A percentile compares a stretch with the other conserved stretches of the same genome.
Evolutionary conservation across 2,329 filamentous ascomycete species (phyloP).

Genomic region (Herpotrichia juniperi): DNA sequence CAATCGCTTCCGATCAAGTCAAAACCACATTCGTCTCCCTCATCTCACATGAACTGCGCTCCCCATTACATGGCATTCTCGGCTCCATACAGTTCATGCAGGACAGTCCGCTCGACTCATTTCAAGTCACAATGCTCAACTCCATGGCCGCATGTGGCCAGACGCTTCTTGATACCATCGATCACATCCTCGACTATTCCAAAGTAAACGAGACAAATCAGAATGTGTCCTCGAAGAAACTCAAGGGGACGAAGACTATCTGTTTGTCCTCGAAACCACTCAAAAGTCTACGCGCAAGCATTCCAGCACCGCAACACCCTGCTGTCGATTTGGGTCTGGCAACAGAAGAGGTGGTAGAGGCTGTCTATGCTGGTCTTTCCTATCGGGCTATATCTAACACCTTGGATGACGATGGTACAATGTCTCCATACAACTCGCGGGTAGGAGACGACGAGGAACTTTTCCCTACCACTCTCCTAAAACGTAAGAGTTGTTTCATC

Average conservation of each 20-base stretch:
- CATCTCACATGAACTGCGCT: conserved; percentile 57
- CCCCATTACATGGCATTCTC: conserved; percentile 66
- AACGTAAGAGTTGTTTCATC: conserved; percentile 30
- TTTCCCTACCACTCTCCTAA: background rate
- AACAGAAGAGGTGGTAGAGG: conserved; percentile 25
- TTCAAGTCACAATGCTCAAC: conserved; percentile 30
- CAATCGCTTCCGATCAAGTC: conserved; percentile 47
- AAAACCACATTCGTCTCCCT: conserved; percentile 51
- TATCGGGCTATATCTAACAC: conserved; percentile 17
- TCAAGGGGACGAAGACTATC: conserved; percentile 36
- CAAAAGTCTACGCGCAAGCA: conserved; percentile 24
- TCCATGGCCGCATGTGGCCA: conserved; percentile 49
- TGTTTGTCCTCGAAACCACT: conserved; percentile 34
- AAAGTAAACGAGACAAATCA: conserved; percentile 29
- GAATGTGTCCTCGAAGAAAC: conserved; percentile 17
- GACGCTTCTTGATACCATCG: conserved; percentile 51
- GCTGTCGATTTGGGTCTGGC: conserved; percentile 10
- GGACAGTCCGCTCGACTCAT: conserved; percentile 24
- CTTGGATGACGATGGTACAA: conserved; percentile 13
- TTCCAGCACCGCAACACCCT: background rate
- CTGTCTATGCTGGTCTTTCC: conserved; percentile 43
- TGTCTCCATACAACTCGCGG: background rate
- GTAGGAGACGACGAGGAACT: background rate
- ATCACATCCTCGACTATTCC: conserved; percentile 40
- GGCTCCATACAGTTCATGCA: conserved; percentile 51